These are phyloP conservation scores for Cymbopogon citratus DNA, from an alignment of 176 grass and related monocot species.

Conservation along the genomic window DNA sequence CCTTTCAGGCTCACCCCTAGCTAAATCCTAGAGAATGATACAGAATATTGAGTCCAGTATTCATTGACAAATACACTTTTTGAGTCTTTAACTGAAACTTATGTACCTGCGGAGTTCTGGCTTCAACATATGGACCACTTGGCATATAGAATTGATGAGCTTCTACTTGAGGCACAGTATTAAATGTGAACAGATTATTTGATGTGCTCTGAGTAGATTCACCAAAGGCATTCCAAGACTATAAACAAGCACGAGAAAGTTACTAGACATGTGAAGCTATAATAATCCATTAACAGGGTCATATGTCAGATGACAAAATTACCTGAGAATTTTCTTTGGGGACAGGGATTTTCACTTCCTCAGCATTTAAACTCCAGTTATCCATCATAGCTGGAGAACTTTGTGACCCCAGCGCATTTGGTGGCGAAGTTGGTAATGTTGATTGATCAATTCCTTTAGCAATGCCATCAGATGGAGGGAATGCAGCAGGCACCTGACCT, in stretches of 20 bases:
- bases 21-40: slow-evolving; percentile 37
- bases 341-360: slow-evolving; percentile 30
- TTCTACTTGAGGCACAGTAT: slow-evolving; percentile 27
- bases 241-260: slow-evolving; percentile 25
- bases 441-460: slow-evolving; percentile 31
- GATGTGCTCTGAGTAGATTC: slow-evolving; percentile 36
- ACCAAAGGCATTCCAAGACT: slow-evolving; percentile 75
- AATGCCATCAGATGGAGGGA: slow-evolving; percentile 33
- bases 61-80: slow-evolving; percentile 22
- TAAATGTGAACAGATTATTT: slow-evolving; percentile 41
- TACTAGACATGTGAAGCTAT: slow-evolving; percentile 1
- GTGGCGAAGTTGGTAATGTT: slow-evolving; percentile 27
- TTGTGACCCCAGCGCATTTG: slow-evolving; percentile 18
- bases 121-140: slow-evolving; percentile 17
- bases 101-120: slow-evolving; percentile 34
- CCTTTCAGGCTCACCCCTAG: slow-evolving; percentile 26
- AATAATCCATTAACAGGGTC: neutral
- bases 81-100: neutral
- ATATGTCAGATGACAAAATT: slow-evolving; percentile 8
- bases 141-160: slow-evolving; percentile 20
- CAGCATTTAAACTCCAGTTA: slow-evolving; percentile 39
- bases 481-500: slow-evolving; percentile 25
- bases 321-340: slow-evolving; percentile 37
- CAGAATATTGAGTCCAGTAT: slow-evolving; percentile 17
- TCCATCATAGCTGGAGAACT: slow-evolving; percentile 10